Conservation (phyloP, 208 protist genomes). For the Acanthamoeba lenticulata region DNA sequence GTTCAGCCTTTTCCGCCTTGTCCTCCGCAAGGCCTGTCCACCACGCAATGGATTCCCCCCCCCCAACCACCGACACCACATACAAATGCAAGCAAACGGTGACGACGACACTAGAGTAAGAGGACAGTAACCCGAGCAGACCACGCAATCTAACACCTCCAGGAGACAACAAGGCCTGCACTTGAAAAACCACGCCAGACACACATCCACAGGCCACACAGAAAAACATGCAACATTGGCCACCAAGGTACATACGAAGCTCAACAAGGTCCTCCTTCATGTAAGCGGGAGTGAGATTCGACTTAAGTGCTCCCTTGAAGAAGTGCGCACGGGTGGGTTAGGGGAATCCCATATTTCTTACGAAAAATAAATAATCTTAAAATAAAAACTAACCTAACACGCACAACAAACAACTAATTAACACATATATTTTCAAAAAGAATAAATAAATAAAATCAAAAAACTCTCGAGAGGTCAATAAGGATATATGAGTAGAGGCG, state of each 20-base stretch:
- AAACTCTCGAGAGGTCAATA: slow-evolving; percentile 21
- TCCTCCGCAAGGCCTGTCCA: slow-evolving; percentile 23
- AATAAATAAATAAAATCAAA: slow-evolving; percentile 10
- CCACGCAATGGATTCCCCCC: not conserved
- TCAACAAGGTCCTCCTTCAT: slow-evolving; percentile 63
- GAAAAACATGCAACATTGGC: not conserved
- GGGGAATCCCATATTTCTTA: not conserved
- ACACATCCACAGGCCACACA: not conserved
- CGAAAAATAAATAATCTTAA: not conserved
- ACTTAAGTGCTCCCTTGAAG: slow-evolving; percentile 65
- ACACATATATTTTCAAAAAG: not conserved
- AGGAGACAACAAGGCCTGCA: too few species aligned
- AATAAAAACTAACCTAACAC: slow-evolving; percentile 31
- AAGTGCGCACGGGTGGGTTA: slow-evolving; percentile 9
- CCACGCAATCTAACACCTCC: too few species aligned
- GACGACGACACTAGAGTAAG: not conserved
- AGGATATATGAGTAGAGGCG: slow-evolving; percentile 53
- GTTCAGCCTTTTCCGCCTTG: slow-evolving; percentile 15
- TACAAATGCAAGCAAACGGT: not conserved
- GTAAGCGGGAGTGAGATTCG: slow-evolving; percentile 56
- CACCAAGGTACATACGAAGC: not conserved
- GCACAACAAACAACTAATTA: not conserved
- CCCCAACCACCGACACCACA: not conserved
- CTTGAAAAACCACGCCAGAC: too few species aligned
- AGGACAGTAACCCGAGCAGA: too few species aligned